A percentile compares a stretch with the other conserved stretches of the same genome.
Conservation (phyloP, 1,284 basidiomycete genomes). For the Cryptococcus neoformans region DNA sequence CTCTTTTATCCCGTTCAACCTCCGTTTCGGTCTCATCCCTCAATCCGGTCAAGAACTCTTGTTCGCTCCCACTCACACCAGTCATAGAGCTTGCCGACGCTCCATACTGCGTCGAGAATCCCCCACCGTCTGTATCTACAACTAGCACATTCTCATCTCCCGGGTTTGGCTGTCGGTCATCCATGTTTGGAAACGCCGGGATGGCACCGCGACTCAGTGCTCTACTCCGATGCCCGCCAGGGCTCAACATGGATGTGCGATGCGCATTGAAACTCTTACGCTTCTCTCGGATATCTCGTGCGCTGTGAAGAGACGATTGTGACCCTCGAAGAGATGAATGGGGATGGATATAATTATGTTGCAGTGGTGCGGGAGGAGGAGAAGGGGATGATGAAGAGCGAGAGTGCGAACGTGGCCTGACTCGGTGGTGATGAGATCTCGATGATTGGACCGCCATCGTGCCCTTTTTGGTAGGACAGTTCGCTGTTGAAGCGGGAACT, state of each 20-base stretch:
- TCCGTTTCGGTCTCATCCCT: slow-evolving; percentile 15
- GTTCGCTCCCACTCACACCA: slow-evolving; percentile 24
- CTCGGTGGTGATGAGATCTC: not conserved
- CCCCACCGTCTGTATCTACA: not conserved
- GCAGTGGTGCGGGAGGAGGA: not conserved
- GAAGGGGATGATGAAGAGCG: not conserved
- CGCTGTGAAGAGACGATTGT: not conserved
- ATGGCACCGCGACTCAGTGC: not conserved
- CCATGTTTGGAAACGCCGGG: not conserved
- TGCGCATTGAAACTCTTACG: not conserved
- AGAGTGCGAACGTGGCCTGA: not conserved
- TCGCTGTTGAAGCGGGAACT: not conserved
- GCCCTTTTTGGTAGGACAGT: not conserved
- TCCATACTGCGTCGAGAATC: slow-evolving; percentile 26
- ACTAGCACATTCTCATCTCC: no score
- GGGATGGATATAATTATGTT: not conserved
- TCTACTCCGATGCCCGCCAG: not conserved
- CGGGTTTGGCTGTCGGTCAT: no score
- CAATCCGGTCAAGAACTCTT: slow-evolving; percentile 22
- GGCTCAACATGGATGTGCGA: not conserved
- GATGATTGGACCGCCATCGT: not conserved
- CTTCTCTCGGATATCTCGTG: not conserved
- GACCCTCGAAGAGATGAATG: not conserved
- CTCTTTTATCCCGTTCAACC: slow-evolving; percentile 11
- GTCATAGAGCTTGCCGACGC: slow-evolving; percentile 30